Base-by-base conservation (phyloP, 2,329 filamentous ascomycete species). In the Lachnellula suecica region DNA sequence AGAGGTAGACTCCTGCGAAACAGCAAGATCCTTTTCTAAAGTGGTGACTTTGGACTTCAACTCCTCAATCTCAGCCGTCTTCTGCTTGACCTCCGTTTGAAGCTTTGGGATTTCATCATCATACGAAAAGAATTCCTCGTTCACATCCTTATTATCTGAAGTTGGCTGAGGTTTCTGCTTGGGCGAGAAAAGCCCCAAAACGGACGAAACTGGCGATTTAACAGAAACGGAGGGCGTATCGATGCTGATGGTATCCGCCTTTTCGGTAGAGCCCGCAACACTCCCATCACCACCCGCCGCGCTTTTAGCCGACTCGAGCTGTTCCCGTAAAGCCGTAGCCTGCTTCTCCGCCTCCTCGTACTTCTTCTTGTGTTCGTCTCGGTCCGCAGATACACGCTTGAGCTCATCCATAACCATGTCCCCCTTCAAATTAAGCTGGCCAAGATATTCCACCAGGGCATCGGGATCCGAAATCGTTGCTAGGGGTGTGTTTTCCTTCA, bases 391-490 rank as follows among this genome's bases (percentile, higher is more conserved):
- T 0, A 97, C 84, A 11, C 91, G 81, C 72, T 95, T 97, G 51
- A 97, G 77, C 71, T 99, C 94, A 42, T 96, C 88, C 82, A 95
- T 86, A 3, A 96, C 85, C 89, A 99, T 95, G 63, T 96, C 90
- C 38, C 87, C 86, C 66, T 95, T 93, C 48, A 92, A 71, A 56
- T 86, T 93, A 37, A 96, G 73, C 70, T 97, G 91, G 61, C 87
- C 91, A 24, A 99, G 78, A 65, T 97, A 99, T 70, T 97, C 93
- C 6, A 91, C 82, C 29, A 99, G 77, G 2, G 91, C 87, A 48
- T 84, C 82, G 0, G 93, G 90, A 54, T 99, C 94, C 61, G 78
- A 80, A 62, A 99, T 96, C 15, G 91, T 93, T 4, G 89, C 89
- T 31, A 97, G 75, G 2, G 94, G 93, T 0, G 94, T 99, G 63